Conservation (phyloP, 129 eudicot species). For the Calendula officinalis region DNA sequence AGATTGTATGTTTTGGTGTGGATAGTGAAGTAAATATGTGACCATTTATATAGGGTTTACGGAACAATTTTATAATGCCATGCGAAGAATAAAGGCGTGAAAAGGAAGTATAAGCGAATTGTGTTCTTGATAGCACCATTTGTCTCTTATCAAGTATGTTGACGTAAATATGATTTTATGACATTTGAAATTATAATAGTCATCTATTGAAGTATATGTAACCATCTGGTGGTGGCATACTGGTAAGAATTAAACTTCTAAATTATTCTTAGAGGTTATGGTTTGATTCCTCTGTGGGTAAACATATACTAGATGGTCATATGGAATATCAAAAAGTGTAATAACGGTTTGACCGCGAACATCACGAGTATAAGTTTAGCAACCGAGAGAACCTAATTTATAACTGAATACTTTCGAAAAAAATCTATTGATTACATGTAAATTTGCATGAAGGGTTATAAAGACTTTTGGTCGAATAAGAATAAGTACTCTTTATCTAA, state of each 20-base stretch:
- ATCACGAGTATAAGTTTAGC: too few species aligned
- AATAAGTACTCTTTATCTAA: not conserved
- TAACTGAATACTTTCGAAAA: too few species aligned
- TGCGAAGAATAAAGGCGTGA: slow-evolving; percentile 26
- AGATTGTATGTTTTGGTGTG: slow-evolving; percentile 26
- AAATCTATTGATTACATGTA: not conserved
- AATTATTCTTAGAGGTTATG: too few species aligned
- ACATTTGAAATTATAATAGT: slow-evolving; percentile 16
- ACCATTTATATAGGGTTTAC: slow-evolving; percentile 37
- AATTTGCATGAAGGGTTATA: not conserved
- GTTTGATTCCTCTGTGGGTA: too few species aligned
- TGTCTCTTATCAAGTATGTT: slow-evolving; percentile 19
- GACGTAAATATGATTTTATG: slow-evolving; percentile 12
- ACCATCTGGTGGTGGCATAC: too few species aligned
- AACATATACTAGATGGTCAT: too few species aligned
- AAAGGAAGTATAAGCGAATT: slow-evolving; percentile 20
- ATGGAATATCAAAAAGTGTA: too few species aligned
- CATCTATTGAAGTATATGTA: not conserved
- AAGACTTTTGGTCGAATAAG: not conserved
- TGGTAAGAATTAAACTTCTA: too few species aligned
- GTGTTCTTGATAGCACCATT: slow-evolving; percentile 30
- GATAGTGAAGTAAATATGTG: slow-evolving; percentile 14
- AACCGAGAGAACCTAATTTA: too few species aligned
- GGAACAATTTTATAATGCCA: slow-evolving; percentile 28
- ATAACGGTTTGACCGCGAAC: too few species aligned